phyloP scores from a whole-genome alignment of 345 rosid genomes.

The Abelmoschus esculentus region DNA sequence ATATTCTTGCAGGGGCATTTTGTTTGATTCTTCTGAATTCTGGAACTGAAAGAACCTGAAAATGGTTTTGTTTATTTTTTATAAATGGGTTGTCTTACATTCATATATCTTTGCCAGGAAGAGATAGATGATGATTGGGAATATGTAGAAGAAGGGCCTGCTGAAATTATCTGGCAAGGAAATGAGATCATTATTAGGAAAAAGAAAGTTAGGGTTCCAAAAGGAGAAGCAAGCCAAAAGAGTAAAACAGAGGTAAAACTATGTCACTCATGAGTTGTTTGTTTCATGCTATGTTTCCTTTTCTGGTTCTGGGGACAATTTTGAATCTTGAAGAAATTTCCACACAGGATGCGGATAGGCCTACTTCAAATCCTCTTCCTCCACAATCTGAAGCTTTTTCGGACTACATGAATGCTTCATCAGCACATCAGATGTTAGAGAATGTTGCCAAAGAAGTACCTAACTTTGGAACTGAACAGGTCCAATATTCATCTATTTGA shows the following conservation, averaged over 20 bases:
- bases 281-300: background rate
- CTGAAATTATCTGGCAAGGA: conserved; percentile 83
- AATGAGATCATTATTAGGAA: conserved; percentile 78
- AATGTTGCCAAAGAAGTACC: conserved; percentile 82
- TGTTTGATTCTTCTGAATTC: background rate
- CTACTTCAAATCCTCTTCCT: conserved; percentile 90
- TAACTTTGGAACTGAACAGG: conserved; percentile 95
- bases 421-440: conserved; percentile 67
- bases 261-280: background rate
- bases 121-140: conserved; percentile 61
- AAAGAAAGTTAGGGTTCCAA: conserved; percentile 71
- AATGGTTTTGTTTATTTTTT: background rate
- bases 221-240: conserved; percentile 28
- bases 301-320: background rate
- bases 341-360: conserved; percentile 62
- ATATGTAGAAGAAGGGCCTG: conserved; percentile 81
- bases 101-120: conserved; percentile 25
- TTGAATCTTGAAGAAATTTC: conserved; percentile 5
- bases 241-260: conserved; percentile 42
- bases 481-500: conserved; percentile 5
- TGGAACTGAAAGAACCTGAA: background rate
- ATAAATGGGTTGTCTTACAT: background rate
- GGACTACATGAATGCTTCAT: conserved; percentile 38
- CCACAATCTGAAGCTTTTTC: conserved; percentile 58
- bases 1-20: background rate